Base-by-base conservation (phyloP, 2,329 filamentous ascomycete species). In the Myriosclerotinia scirpicola region DNA sequence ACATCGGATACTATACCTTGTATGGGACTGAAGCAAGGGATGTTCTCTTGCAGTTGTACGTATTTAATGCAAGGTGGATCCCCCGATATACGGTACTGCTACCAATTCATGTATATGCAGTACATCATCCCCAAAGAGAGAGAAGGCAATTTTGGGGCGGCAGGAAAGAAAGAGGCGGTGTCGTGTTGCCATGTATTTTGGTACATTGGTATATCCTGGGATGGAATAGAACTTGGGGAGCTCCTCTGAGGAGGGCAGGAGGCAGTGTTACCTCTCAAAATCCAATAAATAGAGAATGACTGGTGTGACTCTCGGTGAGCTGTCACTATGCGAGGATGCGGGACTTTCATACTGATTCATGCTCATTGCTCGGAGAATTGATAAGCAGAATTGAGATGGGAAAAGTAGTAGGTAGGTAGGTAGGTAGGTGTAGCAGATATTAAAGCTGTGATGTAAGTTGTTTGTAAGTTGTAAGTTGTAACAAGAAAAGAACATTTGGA, bases 261-360 rank as follows among this genome's bases (percentile, higher is more conserved):
- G 56, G 42, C 20, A 60, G 20, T 50, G 44, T 44, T 14, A 14
- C 54, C 38, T 58, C 54, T n/a, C n/a, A n/a, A n/a, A n/a, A n/a
- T n/a, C 26, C 26, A 26, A 26, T 26, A 26, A 38, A 38, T 38
- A 60, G 44, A 60, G 58, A 22, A 22, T 44, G n/a, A 22, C 61
- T 65, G 52, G 55, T 53, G 40, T 61, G 54, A 65, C 64, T 60
- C 36, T 61, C 55, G 15, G 36, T 54, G 64, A 65, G 64, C 64
- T 61, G 56, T 65, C 64, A 65, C 46, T 52, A 42, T 61, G 64
- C 64, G 64, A 50, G 54, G 14, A 60, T 61, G 46, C 55, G 54
- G 38, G 38, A 60, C 54, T 38, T 40, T 38, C 34, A 30, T 36
- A 48, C 44, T 50, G 44, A 12, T 17, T 60, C 38, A 22, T 58